Evolutionary conservation across 371 early-diverging fungal genomes (phyloP), one percentile per base, ranked within the genome.

Genomic region (Mucor irregularis): DNA sequence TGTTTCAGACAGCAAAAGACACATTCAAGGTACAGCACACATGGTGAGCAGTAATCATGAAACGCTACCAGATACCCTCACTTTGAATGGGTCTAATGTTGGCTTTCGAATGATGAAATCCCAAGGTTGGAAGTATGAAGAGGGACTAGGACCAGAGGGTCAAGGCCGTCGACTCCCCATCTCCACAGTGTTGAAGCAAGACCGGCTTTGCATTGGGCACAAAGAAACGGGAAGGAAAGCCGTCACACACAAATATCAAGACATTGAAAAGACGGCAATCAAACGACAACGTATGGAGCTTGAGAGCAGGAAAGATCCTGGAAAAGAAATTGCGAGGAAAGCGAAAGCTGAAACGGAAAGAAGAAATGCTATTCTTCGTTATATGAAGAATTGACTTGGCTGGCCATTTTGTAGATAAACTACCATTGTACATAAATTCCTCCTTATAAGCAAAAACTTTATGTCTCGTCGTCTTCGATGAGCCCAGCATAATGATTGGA

Each of bases 61-160:
- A 14, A 49, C 44, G 29, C 17, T 67, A 21, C 30, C 64, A 26
- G 65, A 68, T 48, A 44, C 62, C 2, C 56, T 68, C 16, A 55
- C 50, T n/a, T 26, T 70, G 22, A 64, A 68, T 40, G 56, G 57
- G 2, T 44, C 22, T 38, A 76, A 76, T 45, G 56, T 68, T 7
- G 83, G 80, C 2, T 80, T 81, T 31, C 62, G 65, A 58, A 74
- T 81, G 74, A 55, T 83, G 21, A 56, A 62, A 17, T 63, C 66
- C 16, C 78, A 76, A 67, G 83, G 83, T 4, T 83, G 83, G 83
- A 63, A 74, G 21, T 79, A 79, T 31, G 78, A 78, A 25, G 62
- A 79, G 52, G 81, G 83, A 2, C 56, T 83, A 16, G 83, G 83
- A 0, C 66, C 61, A n/a, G 29, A 60, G 1, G 68, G 70, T 1